Evolutionary conservation across 129 eudicot genomes (phyloP), one percentile per base, ranked within the genome.

Genomic region (Chrysanthemum seticuspe): DNA sequence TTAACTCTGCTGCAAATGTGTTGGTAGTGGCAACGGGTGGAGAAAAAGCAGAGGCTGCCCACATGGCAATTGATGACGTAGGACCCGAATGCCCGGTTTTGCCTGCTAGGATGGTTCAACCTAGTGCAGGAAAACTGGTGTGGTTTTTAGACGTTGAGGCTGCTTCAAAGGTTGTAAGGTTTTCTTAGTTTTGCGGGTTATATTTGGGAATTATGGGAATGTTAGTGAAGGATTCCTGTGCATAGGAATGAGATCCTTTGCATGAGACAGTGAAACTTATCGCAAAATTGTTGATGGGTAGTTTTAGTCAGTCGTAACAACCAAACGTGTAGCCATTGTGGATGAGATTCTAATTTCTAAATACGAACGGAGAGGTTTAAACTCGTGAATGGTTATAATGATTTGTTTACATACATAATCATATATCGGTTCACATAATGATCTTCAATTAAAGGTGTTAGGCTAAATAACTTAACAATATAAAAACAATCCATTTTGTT

Each of bases 91-190:
- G 79, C 48, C 53, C 59, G 14, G 49, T 71, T 8, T 56, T 82
- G 81, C 96, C 96, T 0, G 96, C 86, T 19, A 86, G 84, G 82
- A 76, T 83, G 96, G 80, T 86, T 36, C 82, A 70, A 62, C 96
- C 96, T 10, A 36, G 47, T n/a, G 63, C 67, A 5, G 91, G 96
- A 27, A 82, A 86, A 70, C 50, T 89, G 89, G 84, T 82, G 29
- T 88, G 91, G 96, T 86, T 89, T 84, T 67, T 89, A 63, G 96
- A 89, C 75, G 55, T 23, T 53, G 74, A 62, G 73, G 96, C 96
- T 67, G 89, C 91, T 31, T 83, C 91, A 45, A 89, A 84, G 70
- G 75, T 89, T 44, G 81, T 78, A 15, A 81, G 67, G 73, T 45
- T 23, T 44, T 74, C 72, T 53, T 75, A 67, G 31, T 75, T 65